These are phyloP conservation scores for Cystobasidium sp. DNA, from an alignment of 1,284 basidiomycete species.

Conservation along the genomic window DNA sequence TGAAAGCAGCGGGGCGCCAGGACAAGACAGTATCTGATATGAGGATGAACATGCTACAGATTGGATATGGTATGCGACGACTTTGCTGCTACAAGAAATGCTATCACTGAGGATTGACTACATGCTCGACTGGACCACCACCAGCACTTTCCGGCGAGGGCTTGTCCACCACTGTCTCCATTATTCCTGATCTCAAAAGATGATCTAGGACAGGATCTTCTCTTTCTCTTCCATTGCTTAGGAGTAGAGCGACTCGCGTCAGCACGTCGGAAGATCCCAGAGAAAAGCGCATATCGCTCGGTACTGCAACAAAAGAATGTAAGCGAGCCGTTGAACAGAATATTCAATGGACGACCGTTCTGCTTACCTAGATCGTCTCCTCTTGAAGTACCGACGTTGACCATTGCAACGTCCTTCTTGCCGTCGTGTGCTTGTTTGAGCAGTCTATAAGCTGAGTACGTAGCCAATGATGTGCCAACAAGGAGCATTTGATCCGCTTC, in stretches of 20 bases:
- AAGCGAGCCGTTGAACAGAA: neutral
- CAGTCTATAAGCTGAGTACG: constrained; percentile 86
- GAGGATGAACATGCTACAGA: neutral
- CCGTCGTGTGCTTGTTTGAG: constrained; percentile 76
- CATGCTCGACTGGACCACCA: neutral
- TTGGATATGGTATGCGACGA: neutral
- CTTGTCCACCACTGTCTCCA: constrained; percentile 38
- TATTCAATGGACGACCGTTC: neutral
- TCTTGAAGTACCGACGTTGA: constrained; percentile 79
- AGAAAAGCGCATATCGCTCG: constrained; percentile 32
- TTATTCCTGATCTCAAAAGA: constrained; percentile 39
- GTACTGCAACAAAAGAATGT: constrained; percentile 14
- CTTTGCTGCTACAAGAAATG: neutral
- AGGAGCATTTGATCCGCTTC: constrained; percentile 68
- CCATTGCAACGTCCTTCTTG: constrained; percentile 74
- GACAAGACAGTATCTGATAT: neutral
- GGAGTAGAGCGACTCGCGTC: constrained; percentile 28
- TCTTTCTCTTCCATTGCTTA: constrained; percentile 20
- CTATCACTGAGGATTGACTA: constrained; percentile 37
- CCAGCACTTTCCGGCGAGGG: neutral
- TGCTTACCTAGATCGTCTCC: constrained; percentile 37
- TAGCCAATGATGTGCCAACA: constrained; percentile 85
- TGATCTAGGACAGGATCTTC: constrained; percentile 21
- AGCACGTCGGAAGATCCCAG: constrained; percentile 41
- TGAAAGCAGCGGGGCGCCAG: too few species aligned